phyloP scores from a whole-genome alignment of 2,329 filamentous ascomycete genomes.

The Sporothrix humicola region DNA sequence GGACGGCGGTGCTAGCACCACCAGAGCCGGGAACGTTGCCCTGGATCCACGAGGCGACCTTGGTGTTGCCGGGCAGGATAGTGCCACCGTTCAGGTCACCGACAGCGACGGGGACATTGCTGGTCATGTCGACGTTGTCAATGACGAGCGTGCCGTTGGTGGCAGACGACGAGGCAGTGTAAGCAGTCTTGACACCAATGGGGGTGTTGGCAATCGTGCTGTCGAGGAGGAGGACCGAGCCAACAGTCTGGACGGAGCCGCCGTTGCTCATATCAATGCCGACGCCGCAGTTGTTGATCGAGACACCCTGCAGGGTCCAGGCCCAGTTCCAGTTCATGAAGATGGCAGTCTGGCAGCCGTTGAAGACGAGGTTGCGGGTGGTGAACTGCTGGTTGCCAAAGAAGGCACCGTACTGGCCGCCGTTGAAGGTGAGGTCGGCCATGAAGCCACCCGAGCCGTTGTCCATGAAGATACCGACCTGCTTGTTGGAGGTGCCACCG shows the following conservation, averaged over 20 bases:
- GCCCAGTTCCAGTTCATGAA: constrained; percentile 94
- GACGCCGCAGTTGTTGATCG: constrained; percentile 74
- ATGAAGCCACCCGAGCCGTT: constrained; percentile 86
- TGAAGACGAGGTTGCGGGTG: constrained; percentile 81
- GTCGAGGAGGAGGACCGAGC: constrained; percentile 83
- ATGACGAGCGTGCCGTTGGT: constrained; percentile 84
- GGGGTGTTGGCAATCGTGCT: constrained; percentile 77
- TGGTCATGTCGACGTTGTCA: constrained; percentile 85
- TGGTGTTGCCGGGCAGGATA: constrained; percentile 72
- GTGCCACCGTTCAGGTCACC: constrained; percentile 59
- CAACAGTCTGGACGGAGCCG: constrained; percentile 71
- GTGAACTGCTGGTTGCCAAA: constrained; percentile 89
- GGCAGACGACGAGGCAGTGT: constrained; percentile 59
- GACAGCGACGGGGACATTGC: constrained; percentile 71
- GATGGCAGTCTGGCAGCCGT: constrained; percentile 79
- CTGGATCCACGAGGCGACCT: constrained; percentile 76
- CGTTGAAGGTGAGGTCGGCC: constrained; percentile 82
- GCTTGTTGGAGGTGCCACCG: constrained; percentile 66
- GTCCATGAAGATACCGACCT: constrained; percentile 83
- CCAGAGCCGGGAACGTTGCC: constrained; percentile 64
- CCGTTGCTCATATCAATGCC: constrained; percentile 79
- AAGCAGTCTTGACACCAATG: constrained; percentile 78
- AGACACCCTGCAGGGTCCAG: constrained; percentile 78
- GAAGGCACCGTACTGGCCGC: constrained; percentile 77
- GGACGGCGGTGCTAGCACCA: constrained; percentile 57